phyloP scores from a whole-genome alignment of 495 filamentous ascomycete genomes.

The Podospora pseudocomata region DNA sequence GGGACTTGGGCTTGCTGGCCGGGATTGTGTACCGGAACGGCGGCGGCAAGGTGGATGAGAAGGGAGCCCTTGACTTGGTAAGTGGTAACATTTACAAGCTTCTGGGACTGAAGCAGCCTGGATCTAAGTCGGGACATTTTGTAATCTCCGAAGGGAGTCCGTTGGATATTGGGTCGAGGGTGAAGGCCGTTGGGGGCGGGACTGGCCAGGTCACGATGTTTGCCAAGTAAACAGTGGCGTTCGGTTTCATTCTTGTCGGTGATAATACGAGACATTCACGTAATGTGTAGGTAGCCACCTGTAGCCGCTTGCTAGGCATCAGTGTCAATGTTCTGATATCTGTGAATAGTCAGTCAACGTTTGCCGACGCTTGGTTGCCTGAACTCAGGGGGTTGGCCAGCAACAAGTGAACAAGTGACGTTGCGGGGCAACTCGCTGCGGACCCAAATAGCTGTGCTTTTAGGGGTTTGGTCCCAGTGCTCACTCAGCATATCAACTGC shows the following conservation, averaged over 20 bases:
- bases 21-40: slow-evolving; percentile 50
- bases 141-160: slow-evolving; percentile 47
- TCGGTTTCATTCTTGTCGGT: not conserved
- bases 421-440: not conserved
- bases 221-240: not conserved
- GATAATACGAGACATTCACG: not conserved
- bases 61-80: slow-evolving; percentile 37
- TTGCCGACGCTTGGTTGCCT: not conserved
- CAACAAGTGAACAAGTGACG: not conserved
- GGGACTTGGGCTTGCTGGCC: slow-evolving; percentile 46
- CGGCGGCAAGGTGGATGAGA: slow-evolving; percentile 46
- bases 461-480: too few relatives aligned
- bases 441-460: not conserved
- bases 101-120: slow-evolving; percentile 37
- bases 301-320: not conserved
- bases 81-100: slow-evolving; percentile 48
- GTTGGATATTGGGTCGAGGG: slow-evolving; percentile 40
- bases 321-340: not conserved
- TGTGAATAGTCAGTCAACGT: not conserved
- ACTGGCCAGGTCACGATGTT: slow-evolving; percentile 35
- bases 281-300: not conserved
- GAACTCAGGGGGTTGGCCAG: not conserved
- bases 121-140: slow-evolving; percentile 34
- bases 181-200: slow-evolving; percentile 39
- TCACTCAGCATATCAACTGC: too few relatives aligned